These are phyloP conservation scores for Solanum chiquidenum DNA, from an alignment of 257 asterid species.

Conservation along the genomic window DNA sequence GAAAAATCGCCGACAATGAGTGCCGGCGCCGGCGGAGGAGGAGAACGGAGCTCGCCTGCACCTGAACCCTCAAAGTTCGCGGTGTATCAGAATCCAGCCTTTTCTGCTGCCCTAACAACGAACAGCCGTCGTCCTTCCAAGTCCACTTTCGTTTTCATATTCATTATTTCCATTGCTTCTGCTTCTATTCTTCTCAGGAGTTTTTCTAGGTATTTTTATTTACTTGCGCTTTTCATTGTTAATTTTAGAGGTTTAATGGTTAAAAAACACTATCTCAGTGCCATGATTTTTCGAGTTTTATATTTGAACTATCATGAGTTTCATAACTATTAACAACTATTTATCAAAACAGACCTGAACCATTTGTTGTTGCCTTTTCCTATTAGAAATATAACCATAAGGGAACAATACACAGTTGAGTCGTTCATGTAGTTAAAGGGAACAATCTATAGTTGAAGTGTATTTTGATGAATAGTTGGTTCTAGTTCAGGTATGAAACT, in stretches of 20 bases:
- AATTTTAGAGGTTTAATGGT: not conserved
- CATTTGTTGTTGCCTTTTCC: not conserved
- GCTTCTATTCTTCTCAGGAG: constrained; percentile 30
- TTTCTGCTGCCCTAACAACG: constrained; percentile 80
- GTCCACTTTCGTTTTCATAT: constrained; percentile 38
- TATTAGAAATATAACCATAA: not conserved
- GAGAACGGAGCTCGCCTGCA: constrained; percentile 17
- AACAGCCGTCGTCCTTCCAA: constrained; percentile 63
- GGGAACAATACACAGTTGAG: not conserved
- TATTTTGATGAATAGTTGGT: accelerated
- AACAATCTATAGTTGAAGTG: not conserved
- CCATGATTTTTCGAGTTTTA: not conserved
- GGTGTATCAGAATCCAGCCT: constrained; percentile 73
- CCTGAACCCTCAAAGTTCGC: constrained; percentile 50
- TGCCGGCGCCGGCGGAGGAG: constrained; percentile 4
- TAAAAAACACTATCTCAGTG: not conserved
- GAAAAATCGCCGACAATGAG: not conserved
- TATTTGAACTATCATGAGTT: not conserved
- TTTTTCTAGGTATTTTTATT: constrained; percentile 21
- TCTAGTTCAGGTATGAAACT: not conserved
- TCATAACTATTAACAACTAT: not conserved
- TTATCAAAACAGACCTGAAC: not conserved
- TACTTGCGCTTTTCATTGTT: not conserved
- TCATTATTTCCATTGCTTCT: constrained; percentile 44
- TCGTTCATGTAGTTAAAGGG: not conserved